A percentile compares a stretch with the other conserved stretches of the same genome.
Evolutionary conservation across 2,329 filamentous ascomycete genomes (phyloP).

Genomic region (Malbranchea zuffiana): DNA sequence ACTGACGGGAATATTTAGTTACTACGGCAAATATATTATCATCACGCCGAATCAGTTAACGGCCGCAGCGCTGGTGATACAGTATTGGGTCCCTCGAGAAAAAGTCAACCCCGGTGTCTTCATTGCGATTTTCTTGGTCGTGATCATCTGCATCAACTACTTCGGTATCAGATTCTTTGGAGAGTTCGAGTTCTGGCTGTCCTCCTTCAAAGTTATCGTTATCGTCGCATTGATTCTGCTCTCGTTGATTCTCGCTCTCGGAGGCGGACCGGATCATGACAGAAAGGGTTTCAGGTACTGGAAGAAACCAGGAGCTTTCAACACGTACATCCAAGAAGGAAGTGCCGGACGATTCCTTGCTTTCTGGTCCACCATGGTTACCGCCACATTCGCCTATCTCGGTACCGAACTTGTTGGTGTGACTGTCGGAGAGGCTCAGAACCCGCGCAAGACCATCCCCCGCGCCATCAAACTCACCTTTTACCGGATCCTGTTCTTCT

Average conservation of each 20-base stretch:
- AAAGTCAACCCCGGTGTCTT: constrained; percentile 66
- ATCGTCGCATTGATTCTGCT: constrained; percentile 57
- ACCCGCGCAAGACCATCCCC: constrained; percentile 44
- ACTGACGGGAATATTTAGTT: no score
- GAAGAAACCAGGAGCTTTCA: constrained; percentile 51
- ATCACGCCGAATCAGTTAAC: constrained; percentile 77
- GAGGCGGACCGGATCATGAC: constrained; percentile 54
- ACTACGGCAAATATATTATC: constrained; percentile 71
- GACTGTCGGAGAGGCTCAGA: constrained; percentile 45
- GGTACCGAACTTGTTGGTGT: constrained; percentile 43
- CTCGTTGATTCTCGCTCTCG: constrained; percentile 51
- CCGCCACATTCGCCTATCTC: constrained; percentile 28
- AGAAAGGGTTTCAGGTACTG: constrained; percentile 57
- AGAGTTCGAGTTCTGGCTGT: constrained; percentile 52
- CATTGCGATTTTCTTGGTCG: constrained; percentile 58
- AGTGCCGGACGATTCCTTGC: constrained; percentile 46
- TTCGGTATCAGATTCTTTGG: constrained; percentile 60
- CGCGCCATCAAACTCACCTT: constrained; percentile 45
- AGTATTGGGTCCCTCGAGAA: constrained; percentile 59
- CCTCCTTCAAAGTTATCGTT: constrained; percentile 57
- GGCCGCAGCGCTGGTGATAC: constrained; percentile 65
- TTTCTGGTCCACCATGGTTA: constrained; percentile 50
- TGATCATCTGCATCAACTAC: constrained; percentile 56
- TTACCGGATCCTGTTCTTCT: constrained; percentile 47
- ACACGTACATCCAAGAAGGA: constrained; percentile 36